phyloP scores from a whole-genome alignment of 305 asterid genomes.

The Fraxinus ornus region DNA sequence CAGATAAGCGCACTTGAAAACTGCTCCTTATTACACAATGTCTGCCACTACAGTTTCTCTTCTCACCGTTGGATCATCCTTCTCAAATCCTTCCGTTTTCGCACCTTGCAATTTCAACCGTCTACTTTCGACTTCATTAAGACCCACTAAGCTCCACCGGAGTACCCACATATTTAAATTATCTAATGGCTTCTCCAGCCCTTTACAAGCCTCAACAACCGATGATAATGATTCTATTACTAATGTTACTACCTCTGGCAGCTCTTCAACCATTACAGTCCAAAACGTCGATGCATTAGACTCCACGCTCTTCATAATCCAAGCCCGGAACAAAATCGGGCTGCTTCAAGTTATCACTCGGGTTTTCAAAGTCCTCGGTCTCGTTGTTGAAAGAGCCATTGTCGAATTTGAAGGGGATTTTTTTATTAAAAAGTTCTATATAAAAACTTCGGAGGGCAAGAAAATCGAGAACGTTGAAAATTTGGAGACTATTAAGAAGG shows the following conservation, averaged over 20 bases:
- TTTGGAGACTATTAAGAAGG: slow-evolving; percentile 34
- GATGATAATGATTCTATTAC: slow-evolving; percentile 14
- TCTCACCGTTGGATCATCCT: slow-evolving; percentile 22
- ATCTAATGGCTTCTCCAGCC: slow-evolving; percentile 9
- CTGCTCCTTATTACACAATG: slow-evolving; percentile 16
- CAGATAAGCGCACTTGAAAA: not conserved
- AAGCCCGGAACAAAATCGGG: slow-evolving; percentile 34
- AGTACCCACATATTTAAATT: not conserved
- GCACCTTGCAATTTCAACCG: slow-evolving; percentile 13
- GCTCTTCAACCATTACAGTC: slow-evolving; percentile 21
- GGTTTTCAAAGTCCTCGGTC: slow-evolving; percentile 44
- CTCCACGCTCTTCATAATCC: slow-evolving; percentile 32
- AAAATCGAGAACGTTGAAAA: slow-evolving; percentile 32
- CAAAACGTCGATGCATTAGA: slow-evolving; percentile 28
- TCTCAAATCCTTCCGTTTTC: not conserved
- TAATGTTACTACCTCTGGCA: slow-evolving; percentile 2
- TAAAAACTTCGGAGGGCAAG: slow-evolving; percentile 34
- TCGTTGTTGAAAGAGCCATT: slow-evolving; percentile 35
- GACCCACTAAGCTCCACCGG: not conserved
- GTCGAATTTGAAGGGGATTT: slow-evolving; percentile 46
- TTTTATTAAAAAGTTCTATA: slow-evolving; percentile 36
- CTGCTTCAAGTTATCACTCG: slow-evolving; percentile 44
- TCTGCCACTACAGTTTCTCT: slow-evolving; percentile 32
- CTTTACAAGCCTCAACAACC: slow-evolving; percentile 18
- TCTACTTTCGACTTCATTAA: slow-evolving; percentile 18